phyloP scores from a whole-genome alignment of 164 flowering plant genomes.

The Protea cynaroides region DNA sequence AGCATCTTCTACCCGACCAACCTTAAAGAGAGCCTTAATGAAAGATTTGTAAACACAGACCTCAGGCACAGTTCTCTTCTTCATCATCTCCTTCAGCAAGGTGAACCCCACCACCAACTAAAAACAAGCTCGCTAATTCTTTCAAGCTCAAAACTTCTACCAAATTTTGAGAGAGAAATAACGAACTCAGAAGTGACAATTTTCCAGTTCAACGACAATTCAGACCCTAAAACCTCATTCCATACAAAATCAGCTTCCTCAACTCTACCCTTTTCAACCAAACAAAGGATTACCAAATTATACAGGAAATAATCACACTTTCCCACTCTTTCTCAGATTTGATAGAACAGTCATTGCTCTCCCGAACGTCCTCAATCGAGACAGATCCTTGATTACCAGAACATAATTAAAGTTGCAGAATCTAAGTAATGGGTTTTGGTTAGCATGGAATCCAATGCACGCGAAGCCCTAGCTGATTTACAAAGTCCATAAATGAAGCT shows the following conservation, averaged over 20 bases:
- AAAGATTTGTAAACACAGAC: slow-evolving; percentile 32
- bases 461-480: slow-evolving; percentile 28
- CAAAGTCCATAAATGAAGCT: slow-evolving; percentile 37
- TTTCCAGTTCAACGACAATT: background rate
- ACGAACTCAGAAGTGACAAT: slow-evolving; percentile 26
- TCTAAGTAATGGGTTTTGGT: slow-evolving; percentile 19
- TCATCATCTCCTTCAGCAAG: slow-evolving; percentile 38
- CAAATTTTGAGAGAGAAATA: slow-evolving; percentile 22
- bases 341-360: slow-evolving; percentile 25
- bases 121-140: slow-evolving; percentile 22
- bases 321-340: slow-evolving; percentile 18
- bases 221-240: slow-evolving; percentile 24
- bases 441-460: slow-evolving; percentile 21
- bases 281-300: slow-evolving; percentile 26
- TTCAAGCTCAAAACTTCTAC: slow-evolving; percentile 19
- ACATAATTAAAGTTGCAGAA: slow-evolving; percentile 24
- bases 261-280: slow-evolving; percentile 26
- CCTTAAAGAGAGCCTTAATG: slow-evolving; percentile 32
- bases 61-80: slow-evolving; percentile 22
- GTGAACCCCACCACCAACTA: slow-evolving; percentile 20
- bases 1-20: slow-evolving; percentile 35
- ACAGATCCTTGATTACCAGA: slow-evolving; percentile 24
- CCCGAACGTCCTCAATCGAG: slow-evolving; percentile 24
- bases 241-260: slow-evolving; percentile 27
- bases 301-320: slow-evolving; percentile 22